phyloP scores from a whole-genome alignment of 2,329 filamentous ascomycete species.

The Grosmannia clavigera region DNA sequence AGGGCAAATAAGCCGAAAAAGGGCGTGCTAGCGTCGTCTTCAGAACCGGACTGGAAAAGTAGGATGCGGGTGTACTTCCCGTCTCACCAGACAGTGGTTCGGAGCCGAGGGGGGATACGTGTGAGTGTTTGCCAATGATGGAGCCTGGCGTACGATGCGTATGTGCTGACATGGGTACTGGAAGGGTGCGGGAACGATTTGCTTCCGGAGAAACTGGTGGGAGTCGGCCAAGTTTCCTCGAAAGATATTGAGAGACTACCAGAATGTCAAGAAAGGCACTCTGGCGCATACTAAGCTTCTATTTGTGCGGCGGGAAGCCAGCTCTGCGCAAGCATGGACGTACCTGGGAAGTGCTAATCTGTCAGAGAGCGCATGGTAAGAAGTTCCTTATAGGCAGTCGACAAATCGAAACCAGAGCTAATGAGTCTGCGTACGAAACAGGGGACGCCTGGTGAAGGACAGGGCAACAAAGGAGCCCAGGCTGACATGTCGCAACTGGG shows the following conservation, averaged over 20 bases:
- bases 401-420: background rate
- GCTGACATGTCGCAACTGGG: slow-evolving; percentile 84
- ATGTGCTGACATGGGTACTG: background rate
- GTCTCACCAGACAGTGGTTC: slow-evolving; percentile 52
- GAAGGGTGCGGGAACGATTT: slow-evolving; percentile 70
- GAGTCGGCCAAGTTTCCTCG: slow-evolving; percentile 56
- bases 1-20: slow-evolving; percentile 19
- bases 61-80: slow-evolving; percentile 72
- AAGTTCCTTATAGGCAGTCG: slow-evolving; percentile 6
- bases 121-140: slow-evolving; percentile 26
- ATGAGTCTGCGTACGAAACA: slow-evolving; percentile 19
- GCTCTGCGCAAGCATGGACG: slow-evolving; percentile 39
- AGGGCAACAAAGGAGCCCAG: slow-evolving; percentile 54
- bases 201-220: slow-evolving; percentile 63
- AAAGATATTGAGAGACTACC: slow-evolving; percentile 60
- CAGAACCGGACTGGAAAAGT: slow-evolving; percentile 14
- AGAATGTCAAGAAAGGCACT: slow-evolving; percentile 56
- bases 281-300: slow-evolving; percentile 82
- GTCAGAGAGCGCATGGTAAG: slow-evolving; percentile 84
- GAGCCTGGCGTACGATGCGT: background rate
- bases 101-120: slow-evolving; percentile 49
- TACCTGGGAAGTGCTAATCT: slow-evolving; percentile 89
- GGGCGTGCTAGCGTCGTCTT: slow-evolving; percentile 1
- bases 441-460: slow-evolving; percentile 68
- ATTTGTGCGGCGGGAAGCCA: slow-evolving; percentile 27